These are phyloP conservation scores for Rugonectria rugulosa DNA, from an alignment of 2,329 filamentous ascomycete species.

Conservation along the genomic window DNA sequence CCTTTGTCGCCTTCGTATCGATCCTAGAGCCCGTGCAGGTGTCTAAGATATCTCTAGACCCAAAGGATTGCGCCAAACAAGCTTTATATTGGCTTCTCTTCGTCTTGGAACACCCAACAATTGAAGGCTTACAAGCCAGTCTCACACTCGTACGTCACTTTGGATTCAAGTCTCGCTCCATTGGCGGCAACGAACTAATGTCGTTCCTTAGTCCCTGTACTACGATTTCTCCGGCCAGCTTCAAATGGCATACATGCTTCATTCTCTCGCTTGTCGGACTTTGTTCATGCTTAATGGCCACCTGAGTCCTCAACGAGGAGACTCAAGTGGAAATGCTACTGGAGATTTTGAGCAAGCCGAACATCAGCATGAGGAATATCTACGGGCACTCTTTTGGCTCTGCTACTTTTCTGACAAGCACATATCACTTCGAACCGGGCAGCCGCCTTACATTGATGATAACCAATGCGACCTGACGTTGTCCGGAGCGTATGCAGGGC, in stretches of 20 bases:
- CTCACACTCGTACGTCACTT: neutral
- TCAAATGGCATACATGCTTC: neutral
- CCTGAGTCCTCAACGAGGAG: neutral
- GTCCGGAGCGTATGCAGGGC: neutral
- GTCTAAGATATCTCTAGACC: neutral
- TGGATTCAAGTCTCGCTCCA: neutral
- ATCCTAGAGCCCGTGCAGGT: too few relatives aligned
- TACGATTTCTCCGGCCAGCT: neutral
- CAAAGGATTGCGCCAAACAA: neutral
- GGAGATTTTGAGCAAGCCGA: too few relatives aligned
- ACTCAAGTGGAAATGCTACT: too few relatives aligned
- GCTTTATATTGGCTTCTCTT: neutral
- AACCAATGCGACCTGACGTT: conserved; percentile 9
- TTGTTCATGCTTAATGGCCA: neutral
- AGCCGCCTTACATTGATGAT: conserved; percentile 8
- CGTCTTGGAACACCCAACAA: neutral
- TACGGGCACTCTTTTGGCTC: conserved; percentile 18
- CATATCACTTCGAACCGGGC: neutral
- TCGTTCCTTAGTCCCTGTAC: neutral
- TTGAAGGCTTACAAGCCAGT: neutral
- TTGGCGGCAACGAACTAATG: neutral
- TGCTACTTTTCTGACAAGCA: conserved; percentile 26
- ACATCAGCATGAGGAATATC: neutral
- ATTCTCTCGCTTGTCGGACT: neutral
- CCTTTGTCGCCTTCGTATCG: neutral